phyloP scores from a whole-genome alignment of 2,329 filamentous ascomycete genomes.

The Xylaria sp. region DNA sequence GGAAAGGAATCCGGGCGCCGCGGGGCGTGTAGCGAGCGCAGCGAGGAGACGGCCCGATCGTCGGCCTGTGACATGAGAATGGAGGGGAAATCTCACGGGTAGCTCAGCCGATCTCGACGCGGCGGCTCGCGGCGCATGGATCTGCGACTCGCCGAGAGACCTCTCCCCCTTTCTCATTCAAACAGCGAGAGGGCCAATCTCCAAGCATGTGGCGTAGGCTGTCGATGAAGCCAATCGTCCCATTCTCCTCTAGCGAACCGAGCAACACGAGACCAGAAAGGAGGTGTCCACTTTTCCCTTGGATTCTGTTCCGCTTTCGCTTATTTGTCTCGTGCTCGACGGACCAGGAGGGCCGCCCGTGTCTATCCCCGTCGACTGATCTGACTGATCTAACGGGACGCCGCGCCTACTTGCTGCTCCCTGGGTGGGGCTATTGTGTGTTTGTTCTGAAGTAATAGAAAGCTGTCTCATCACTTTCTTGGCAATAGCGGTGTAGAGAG shows the following conservation, averaged over 20 bases:
- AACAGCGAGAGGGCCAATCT: conserved; percentile 6
- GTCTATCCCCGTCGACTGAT: conserved; percentile 30
- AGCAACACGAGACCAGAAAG: not conserved
- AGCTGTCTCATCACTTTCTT: not conserved
- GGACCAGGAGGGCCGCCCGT: not conserved
- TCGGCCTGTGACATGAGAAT: conserved; percentile 5
- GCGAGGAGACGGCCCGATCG: conserved; percentile 12
- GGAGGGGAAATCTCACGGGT: conserved; percentile 13
- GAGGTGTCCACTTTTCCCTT: conserved; percentile 12
- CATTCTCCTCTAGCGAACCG: not conserved
- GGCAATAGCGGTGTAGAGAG: conserved; percentile 1
- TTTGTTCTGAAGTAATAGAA: conserved; percentile 29
- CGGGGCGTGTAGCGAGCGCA: conserved; percentile 2
- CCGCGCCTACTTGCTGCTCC: conserved; percentile 20
- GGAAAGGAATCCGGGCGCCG: not conserved
- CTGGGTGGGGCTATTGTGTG: conserved; percentile 24
- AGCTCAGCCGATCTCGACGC: conserved; percentile 22
- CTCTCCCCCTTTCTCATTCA: not conserved
- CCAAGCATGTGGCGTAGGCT: conserved; percentile 30
- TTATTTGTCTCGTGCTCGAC: conserved; percentile 6
- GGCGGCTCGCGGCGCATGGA: not conserved
- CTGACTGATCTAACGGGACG: conserved; percentile 33
- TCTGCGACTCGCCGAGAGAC: conserved; percentile 28
- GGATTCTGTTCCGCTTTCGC: conserved; percentile 4
- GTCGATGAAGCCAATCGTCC: conserved; percentile 16